Evolutionary conservation across 1,284 basidiomycete species (phyloP).

Genomic region (Microbotryum saponariae): DNA sequence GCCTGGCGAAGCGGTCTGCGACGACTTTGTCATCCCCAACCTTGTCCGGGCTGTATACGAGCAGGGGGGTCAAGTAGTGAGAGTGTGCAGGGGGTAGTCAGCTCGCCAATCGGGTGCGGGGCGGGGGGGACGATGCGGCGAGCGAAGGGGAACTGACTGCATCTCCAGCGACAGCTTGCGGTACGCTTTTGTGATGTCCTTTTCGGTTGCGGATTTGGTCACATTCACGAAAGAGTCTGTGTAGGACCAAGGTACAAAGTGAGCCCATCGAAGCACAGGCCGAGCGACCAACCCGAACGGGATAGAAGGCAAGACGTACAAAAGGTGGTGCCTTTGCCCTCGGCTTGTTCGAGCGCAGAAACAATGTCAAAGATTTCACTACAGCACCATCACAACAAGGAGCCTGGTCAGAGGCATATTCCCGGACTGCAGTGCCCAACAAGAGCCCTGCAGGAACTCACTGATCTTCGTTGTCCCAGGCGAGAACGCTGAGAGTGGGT

Average conservation of each 20-base stretch:
- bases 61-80: background rate
- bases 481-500: conserved; percentile 21
- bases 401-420: background rate
- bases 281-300: background rate
- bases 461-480: conserved; percentile 37
- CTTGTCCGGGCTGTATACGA: conserved; percentile 73
- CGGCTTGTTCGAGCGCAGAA: conserved; percentile 64
- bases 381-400: background rate
- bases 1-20: conserved; percentile 75
- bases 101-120: background rate
- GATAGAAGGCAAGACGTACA: conserved; percentile 64
- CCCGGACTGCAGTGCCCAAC: background rate
- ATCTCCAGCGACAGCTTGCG: conserved; percentile 65
- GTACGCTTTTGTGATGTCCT: conserved; percentile 78
- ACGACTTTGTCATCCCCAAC: conserved; percentile 71
- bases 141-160: conserved; percentile 55
- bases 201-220: conserved; percentile 40
- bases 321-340: conserved; percentile 82
- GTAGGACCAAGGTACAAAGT: background rate
- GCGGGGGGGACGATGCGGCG: background rate
- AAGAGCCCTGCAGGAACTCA: conserved; percentile 11
- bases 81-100: background rate
- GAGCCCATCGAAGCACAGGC: background rate
- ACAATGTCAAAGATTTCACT: conserved; percentile 92
- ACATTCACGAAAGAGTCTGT: conserved; percentile 37